Base-by-base conservation (phyloP, 31 red algal genomes). In the Endocladia muricata region DNA sequence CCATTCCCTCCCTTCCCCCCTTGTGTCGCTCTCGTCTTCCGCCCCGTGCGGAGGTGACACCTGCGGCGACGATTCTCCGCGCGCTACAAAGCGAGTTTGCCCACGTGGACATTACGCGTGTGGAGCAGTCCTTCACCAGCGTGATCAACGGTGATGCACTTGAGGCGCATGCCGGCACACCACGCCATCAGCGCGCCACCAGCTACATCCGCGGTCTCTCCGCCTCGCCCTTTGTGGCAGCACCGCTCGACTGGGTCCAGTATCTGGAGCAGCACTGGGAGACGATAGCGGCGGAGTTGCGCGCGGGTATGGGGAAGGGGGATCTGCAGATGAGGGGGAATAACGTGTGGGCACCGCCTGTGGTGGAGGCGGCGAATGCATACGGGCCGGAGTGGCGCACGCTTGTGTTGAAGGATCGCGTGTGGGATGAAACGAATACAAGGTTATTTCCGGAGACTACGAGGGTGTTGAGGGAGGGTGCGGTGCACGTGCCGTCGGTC, bases 301-400 rank as follows among this genome's bases (percentile, higher is more conserved):
- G 19, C 5, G 35, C 41, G 6, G 79, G 69, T 22, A 62, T 60
- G 0, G 43, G 26, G 3, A 40, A 54, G 25, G 61, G 72, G 37
- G 72, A 82, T 33, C 30, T 91, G 44, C 47, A 55, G 25, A 48
- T 31, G 4, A 55, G 55, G 8, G 84, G 84, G 4, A 88, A 78
- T 43, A 88, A 88, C 64, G 67, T 88, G 60, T 91, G 88, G 88
- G 88, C 70, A 1, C 78, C 88, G 26, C 87, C 93, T 29, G 88
- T 78, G 21, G 61, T 82, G 0, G 93, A 90, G 56, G 93, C 76
- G 31, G 93, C 93, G 29, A 85, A 64, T 11, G 76, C 73, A 15
- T 96, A 96, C 56, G 93, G 93, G 11, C 93, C 93, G 19, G 81
- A 96, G 70, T 96, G 93, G 93, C 79, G 87, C 2, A 96, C 93